Evolutionary conservation across 2,329 filamentous ascomycete genomes (phyloP).

Genomic region (Onygena corvina): DNA sequence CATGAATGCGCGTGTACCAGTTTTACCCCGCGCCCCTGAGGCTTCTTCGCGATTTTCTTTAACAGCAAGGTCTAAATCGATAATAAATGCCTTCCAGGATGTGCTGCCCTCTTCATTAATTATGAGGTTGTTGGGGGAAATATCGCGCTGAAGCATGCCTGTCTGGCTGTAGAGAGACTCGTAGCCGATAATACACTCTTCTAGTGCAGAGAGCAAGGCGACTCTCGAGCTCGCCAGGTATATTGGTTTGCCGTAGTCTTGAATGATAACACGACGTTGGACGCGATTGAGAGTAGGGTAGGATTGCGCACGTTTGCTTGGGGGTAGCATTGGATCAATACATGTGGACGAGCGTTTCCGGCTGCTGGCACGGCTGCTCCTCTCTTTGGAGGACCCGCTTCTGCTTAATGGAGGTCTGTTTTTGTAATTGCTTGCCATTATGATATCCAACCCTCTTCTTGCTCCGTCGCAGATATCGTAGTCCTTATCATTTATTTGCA

Average conservation of each 20-base stretch:
- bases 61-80: constrained; percentile 34
- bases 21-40: constrained; percentile 34
- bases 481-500: constrained; percentile 14
- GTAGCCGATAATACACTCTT: constrained; percentile 26
- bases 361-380: constrained; percentile 6
- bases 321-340: constrained; percentile 11
- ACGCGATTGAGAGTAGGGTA: constrained; percentile 26
- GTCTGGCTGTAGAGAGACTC: constrained; percentile 19
- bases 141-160: constrained; percentile 33
- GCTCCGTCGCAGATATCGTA: constrained; percentile 17
- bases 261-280: constrained; percentile 32
- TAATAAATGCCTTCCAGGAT: constrained; percentile 32
- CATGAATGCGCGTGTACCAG: constrained; percentile 38
- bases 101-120: constrained; percentile 35
- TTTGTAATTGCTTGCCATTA: constrained; percentile 4
- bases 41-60: constrained; percentile 23
- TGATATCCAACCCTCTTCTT: constrained; percentile 14
- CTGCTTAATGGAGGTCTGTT: constrained; percentile 9
- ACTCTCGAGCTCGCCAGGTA: constrained; percentile 31
- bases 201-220: constrained; percentile 29
- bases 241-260: constrained; percentile 33
- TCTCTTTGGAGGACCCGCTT: constrained; percentile 8
- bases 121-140: constrained; percentile 38
- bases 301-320: constrained; percentile 16
- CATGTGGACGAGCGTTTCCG: constrained; percentile 18